phyloP scores from a whole-genome alignment of 306 rosid genomes.

The Trichosanthes truncata region DNA sequence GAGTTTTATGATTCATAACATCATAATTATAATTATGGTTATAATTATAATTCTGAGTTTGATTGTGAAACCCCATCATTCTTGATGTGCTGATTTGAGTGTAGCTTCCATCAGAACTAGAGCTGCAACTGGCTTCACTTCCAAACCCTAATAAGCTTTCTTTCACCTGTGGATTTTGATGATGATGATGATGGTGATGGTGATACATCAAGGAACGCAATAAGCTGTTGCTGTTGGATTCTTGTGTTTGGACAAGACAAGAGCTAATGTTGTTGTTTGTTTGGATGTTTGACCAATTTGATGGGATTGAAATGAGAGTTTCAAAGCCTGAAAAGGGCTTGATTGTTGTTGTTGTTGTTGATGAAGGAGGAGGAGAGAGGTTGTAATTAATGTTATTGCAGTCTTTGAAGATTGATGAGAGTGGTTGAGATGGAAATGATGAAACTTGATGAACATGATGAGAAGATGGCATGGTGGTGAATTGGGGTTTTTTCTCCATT shows the following conservation, averaged over 20 bases:
- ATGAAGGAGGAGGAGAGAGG: neutral
- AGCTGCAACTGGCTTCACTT: neutral
- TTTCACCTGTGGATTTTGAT: neutral
- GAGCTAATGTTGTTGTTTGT: neutral
- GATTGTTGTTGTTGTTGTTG: neutral
- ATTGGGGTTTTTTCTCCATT: conserved; percentile 1
- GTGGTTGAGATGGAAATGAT: conserved; percentile 5
- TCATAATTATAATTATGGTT: neutral
- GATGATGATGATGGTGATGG: neutral
- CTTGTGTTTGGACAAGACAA: conserved; percentile 8
- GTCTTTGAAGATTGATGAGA: neutral
- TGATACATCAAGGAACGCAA: neutral
- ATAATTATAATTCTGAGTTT: neutral
- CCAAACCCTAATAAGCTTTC: neutral
- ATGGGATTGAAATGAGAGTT: conserved; percentile 5
- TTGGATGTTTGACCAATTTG: conserved; percentile 5
- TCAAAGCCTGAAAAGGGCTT: neutral
- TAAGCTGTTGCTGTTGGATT: neutral
- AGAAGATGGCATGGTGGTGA: neutral
- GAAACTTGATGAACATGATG: neutral
- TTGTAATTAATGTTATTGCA: neutral
- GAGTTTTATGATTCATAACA: neutral
- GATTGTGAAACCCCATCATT: neutral
- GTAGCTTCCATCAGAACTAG: neutral
- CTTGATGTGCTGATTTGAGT: neutral